phyloP scores from a whole-genome alignment of 495 filamentous ascomycete species.

The Hypoxylon cercidicola region DNA sequence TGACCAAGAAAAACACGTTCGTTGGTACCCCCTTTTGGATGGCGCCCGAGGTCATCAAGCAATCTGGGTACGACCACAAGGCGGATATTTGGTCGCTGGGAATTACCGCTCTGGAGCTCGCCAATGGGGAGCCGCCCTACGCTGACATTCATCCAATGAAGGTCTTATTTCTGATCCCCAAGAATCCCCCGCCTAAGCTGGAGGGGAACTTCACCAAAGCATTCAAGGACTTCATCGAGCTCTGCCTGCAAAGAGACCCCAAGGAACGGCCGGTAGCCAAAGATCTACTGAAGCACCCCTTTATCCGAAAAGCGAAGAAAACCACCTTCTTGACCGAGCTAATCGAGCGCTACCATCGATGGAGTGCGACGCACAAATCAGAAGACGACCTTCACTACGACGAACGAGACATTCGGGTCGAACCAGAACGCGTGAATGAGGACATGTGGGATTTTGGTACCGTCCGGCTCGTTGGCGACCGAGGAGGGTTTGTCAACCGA shows the following conservation, averaged over 20 bases:
- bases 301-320: conserved; percentile 88
- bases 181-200: conserved; percentile 85
- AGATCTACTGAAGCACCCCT: conserved; percentile 89
- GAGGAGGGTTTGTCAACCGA: conserved; percentile 58
- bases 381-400: conserved; percentile 71
- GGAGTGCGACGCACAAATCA: conserved; percentile 75
- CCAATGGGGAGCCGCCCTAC: conserved; percentile 93
- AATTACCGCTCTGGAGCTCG: conserved; percentile 94
- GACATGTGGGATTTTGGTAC: conserved; percentile 98
- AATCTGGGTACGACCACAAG: conserved; percentile 97
- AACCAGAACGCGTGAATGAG: conserved; percentile 64
- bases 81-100: conserved; percentile 99
- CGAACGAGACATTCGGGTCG: conserved; percentile 50
- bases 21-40: conserved; percentile 99
- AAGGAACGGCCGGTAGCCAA: conserved; percentile 86
- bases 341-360: conserved; percentile 89
- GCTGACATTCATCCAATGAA: conserved; percentile 99
- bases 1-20: conserved; percentile 99
- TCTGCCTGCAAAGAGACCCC: conserved; percentile 88
- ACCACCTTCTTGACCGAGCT: conserved; percentile 91
- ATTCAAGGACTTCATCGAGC: conserved; percentile 94
- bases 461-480: conserved; percentile 73
- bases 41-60: conserved; percentile 98
- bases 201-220: conserved; percentile 86
- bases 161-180: conserved; percentile 95